Evolutionary conservation across 2,329 filamentous ascomycete genomes (phyloP).

Genomic region (Colletotrichum sp.): DNA sequence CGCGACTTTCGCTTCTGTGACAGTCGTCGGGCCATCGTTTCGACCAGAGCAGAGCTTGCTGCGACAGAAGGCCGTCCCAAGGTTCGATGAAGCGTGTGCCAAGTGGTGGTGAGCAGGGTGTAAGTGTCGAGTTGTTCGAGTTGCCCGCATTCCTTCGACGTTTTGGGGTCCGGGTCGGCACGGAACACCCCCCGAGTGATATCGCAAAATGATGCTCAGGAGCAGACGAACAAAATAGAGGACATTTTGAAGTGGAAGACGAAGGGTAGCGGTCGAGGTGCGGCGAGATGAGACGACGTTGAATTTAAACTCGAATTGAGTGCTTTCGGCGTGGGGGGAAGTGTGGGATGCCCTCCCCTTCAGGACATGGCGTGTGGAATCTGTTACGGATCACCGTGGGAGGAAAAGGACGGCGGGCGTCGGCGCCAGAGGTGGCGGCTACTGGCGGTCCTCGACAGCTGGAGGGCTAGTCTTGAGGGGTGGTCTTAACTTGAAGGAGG

Average conservation of each 20-base stretch:
- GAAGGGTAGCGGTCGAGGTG: neutral
- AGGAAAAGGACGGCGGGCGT: neutral
- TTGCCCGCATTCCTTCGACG: neutral
- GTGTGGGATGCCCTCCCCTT: slow-evolving; percentile 18
- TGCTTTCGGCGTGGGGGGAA: slow-evolving; percentile 22
- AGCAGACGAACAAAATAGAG: slow-evolving; percentile 3
- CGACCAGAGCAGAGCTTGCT: neutral
- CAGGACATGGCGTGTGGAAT: slow-evolving; percentile 13
- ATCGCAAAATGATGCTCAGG: slow-evolving; percentile 22
- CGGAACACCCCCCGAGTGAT: slow-evolving; percentile 17
- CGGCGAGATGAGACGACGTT: slow-evolving; percentile 23
- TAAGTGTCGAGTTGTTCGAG: neutral
- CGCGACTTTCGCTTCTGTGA: neutral
- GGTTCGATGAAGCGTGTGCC: neutral
- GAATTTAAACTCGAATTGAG: slow-evolving; percentile 23
- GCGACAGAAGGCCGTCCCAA: neutral
- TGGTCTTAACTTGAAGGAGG: neutral
- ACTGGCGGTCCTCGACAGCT: neutral
- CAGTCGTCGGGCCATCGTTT: neutral
- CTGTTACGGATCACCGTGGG: slow-evolving; percentile 15
- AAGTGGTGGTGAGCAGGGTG: neutral
- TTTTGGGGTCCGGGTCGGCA: neutral
- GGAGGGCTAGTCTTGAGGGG: neutral
- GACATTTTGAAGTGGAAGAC: neutral
- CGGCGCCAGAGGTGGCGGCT: neutral